Conservation (phyloP, 768 basidiomycete species). For the Pisolithus orientalis region DNA sequence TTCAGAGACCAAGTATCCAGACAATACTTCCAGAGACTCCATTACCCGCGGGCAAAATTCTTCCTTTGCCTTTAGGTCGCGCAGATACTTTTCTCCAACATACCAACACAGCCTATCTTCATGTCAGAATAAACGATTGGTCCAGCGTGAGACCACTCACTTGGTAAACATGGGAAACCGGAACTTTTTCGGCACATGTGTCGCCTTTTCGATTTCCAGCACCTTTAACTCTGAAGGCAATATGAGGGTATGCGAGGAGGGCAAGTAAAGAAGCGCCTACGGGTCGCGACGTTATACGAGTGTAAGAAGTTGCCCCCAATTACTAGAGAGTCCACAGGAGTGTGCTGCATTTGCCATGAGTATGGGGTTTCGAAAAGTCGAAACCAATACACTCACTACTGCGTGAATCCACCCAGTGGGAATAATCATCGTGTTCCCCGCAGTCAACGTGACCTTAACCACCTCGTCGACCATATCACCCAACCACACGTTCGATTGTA, state of each 20-base stretch:
- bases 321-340: constrained; percentile 87
- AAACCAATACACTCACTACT: constrained; percentile 53
- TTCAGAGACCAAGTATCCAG: constrained; percentile 78
- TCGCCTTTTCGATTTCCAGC: constrained; percentile 86
- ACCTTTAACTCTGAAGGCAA: constrained; percentile 67
- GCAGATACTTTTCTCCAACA: constrained; percentile 73
- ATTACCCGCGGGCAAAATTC: constrained; percentile 57
- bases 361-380: not conserved
- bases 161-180: constrained; percentile 78
- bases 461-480: constrained; percentile 93
- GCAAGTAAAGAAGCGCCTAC: constrained; percentile 38
- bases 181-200: constrained; percentile 90
- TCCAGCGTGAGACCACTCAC: constrained; percentile 34
- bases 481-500: constrained; percentile 84
- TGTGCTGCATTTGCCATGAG: constrained; percentile 50
- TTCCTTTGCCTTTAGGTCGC: constrained; percentile 58
- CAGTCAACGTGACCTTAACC: constrained; percentile 67
- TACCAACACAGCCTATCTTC: constrained; percentile 78
- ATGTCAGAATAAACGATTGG: constrained; percentile 2
- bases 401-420: constrained; percentile 98
- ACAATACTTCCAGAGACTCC: constrained; percentile 61
- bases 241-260: constrained; percentile 8
- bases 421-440: constrained; percentile 89
- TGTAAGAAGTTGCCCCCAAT: constrained; percentile 98
- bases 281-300: constrained; percentile 81